Base-by-base conservation (phyloP, 202 grass and related monocot genomes). In the Panicum virgatum region DNA sequence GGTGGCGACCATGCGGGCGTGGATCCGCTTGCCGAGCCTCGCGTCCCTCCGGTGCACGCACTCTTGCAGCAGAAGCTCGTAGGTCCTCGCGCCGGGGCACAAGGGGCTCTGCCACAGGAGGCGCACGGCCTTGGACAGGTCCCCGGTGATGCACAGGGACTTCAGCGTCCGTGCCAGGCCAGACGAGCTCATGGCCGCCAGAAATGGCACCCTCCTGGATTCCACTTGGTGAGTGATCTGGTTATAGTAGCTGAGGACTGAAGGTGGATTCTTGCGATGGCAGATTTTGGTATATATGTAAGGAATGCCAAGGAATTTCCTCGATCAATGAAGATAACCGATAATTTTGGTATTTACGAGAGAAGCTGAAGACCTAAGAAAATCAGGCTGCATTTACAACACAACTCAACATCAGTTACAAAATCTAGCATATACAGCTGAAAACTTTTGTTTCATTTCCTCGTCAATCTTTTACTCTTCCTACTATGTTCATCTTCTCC, bases 21-120 rank as follows among this genome's bases (percentile, higher is more conserved):
- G 91, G 71, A 93, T 83, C 84, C 84, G 79, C 79, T 89, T 93
- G 25, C 91, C 84, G 10, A 93, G 47, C 77, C 20, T 85, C 48
- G 52, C 60, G 40, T 90, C 87, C 79, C 61, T 82, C 78, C 87
- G 42, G 68, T 83, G 85, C 30, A 93, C 79, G 84, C 81, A 73
- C 38, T 87, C 84, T 10, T 93, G 91, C 11, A 90, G 74, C 23
- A 93, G 82, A 52, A 88, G 62, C 50, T 77, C 56, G 81, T 93
- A 85, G 61, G 82, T 40, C 34, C 44, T 29, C 1, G 59, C 58
- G 69, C 61, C 56, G 61, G 77, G 60, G 53, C 44, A 62, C 54
- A 50, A 34, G 23, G 46, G 6, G 46, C 57, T 79, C 62, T 26
- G 62, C 19, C 79, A 84, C 25, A 93, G 79, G 5, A 93, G 84